Conservation (phyloP, 169 alveolate species). For the Ichthyophthirius multifiliis region DNA sequence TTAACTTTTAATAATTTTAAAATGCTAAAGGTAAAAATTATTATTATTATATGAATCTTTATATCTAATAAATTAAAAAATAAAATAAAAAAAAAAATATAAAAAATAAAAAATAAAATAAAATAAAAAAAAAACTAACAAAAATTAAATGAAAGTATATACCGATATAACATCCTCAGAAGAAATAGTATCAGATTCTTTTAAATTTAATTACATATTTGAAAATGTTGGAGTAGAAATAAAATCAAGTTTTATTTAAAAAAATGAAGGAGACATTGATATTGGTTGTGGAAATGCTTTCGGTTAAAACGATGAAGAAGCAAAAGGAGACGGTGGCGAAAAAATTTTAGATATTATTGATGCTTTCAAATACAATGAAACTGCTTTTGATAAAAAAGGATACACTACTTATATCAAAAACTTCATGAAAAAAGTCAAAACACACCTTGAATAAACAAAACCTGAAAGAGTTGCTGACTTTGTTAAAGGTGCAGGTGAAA, state of each 20-base stretch:
- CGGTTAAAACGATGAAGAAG: constrained; percentile 41
- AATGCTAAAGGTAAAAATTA: too few species aligned
- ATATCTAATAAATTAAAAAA: too few species aligned
- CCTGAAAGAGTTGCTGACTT: constrained; percentile 90
- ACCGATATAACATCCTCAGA: constrained; percentile 27
- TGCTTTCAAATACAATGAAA: constrained; percentile 88
- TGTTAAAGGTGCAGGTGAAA: constrained; percentile 86
- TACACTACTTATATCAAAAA: constrained; percentile 89
- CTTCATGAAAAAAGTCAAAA: constrained; percentile 86
- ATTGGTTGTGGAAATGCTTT: constrained; percentile 43
- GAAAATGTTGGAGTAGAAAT: constrained; percentile 36
- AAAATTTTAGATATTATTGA: constrained; percentile 90
- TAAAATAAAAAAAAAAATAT: too few species aligned
- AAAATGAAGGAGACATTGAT: constrained; percentile 42
- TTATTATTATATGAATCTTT: too few species aligned
- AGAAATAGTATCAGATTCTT: constrained; percentile 43
- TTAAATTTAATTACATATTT: background rate
- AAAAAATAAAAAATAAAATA: background rate
- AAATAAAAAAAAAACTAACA: background rate
- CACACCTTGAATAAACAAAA: constrained; percentile 82
- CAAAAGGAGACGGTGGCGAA: constrained; percentile 28
- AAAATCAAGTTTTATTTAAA: constrained; percentile 4
- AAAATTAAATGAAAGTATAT: constrained; percentile 12
- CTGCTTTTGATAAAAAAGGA: constrained; percentile 91
- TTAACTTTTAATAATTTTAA: too few species aligned